A percentile compares a stretch with the other conserved stretches of the same genome.
phyloP scores from a whole-genome alignment of 2,329 filamentous ascomycete species.

The Ceratocystis cacaofunesta region DNA sequence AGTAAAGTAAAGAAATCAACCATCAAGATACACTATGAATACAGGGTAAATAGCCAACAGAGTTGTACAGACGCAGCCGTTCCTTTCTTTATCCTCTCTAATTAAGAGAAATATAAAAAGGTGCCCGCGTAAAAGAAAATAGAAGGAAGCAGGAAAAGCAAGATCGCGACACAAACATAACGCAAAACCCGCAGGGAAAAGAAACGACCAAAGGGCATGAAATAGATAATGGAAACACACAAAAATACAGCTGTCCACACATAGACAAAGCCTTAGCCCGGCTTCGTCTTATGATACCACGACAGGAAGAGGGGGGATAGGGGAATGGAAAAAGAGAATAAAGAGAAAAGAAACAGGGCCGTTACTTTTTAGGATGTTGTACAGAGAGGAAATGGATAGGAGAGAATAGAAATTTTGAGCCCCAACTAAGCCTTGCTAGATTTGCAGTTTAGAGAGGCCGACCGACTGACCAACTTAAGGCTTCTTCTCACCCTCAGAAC shows the following conservation, averaged over 20 bases:
- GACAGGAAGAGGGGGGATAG: background rate
- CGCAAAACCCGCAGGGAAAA: background rate
- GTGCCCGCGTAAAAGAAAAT: background rate
- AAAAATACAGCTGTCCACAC: slow-evolving; percentile 5
- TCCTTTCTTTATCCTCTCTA: background rate
- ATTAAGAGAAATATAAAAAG: background rate
- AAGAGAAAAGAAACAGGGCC: background rate
- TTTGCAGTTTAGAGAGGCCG: no score
- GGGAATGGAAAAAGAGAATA: background rate
- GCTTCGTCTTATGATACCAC: background rate
- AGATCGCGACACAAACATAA: background rate
- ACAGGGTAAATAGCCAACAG: slow-evolving; percentile 11
- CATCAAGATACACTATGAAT: slow-evolving; percentile 16
- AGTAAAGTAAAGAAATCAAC: slow-evolving; percentile 11
- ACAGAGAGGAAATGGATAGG: slow-evolving; percentile 14
- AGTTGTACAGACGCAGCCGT: slow-evolving; percentile 4
- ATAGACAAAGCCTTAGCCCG: background rate
- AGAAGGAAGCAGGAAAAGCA: slow-evolving; percentile 1
- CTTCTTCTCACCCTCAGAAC: slow-evolving; percentile 53
- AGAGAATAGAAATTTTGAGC: slow-evolving; percentile 9
- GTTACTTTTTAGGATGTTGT: slow-evolving; percentile 8
- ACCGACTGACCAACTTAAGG: slow-evolving; percentile 31
- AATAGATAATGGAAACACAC: background rate
- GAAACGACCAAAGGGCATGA: background rate
- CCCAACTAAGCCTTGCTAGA: background rate